Conservation (phyloP, 2,329 filamentous ascomycete genomes). For the Hysterium pulicare region DNA sequence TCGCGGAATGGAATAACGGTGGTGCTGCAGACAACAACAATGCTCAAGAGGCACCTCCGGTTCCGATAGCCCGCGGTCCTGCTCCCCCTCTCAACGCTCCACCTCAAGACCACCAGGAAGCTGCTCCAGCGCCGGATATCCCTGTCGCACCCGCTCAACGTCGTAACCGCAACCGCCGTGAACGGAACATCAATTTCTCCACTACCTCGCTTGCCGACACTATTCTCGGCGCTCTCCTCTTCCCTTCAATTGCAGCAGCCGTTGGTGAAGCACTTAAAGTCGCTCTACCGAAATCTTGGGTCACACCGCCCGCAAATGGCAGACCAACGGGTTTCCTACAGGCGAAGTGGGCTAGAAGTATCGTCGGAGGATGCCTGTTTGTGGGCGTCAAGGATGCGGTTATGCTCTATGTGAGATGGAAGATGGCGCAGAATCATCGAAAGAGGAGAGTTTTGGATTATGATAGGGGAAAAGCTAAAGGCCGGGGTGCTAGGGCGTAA, state of each 20-base stretch:
- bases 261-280: slow-evolving; percentile 73
- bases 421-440: slow-evolving; percentile 48
- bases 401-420: slow-evolving; percentile 56
- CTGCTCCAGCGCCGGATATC: slow-evolving; percentile 29
- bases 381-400: slow-evolving; percentile 74
- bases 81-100: slow-evolving; percentile 34
- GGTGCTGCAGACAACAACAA: slow-evolving; percentile 34
- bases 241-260: slow-evolving; percentile 75
- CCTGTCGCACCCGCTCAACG: slow-evolving; percentile 18
- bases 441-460: slow-evolving; percentile 45
- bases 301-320: slow-evolving; percentile 43
- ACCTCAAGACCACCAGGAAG: slow-evolving; percentile 20
- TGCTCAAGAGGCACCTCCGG: slow-evolving; percentile 33
- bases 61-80: slow-evolving; percentile 21
- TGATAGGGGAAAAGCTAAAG: slow-evolving; percentile 21
- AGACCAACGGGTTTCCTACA: slow-evolving; percentile 67
- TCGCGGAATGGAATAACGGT: slow-evolving; percentile 46
- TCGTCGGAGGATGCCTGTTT: slow-evolving; percentile 84
- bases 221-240: slow-evolving; percentile 68
- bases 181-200: slow-evolving; percentile 51
- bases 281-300: slow-evolving; percentile 65
- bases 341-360: slow-evolving; percentile 81
- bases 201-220: slow-evolving; percentile 56
- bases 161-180: slow-evolving; percentile 31
- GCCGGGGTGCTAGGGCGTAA: too few species aligned